Base-by-base conservation (phyloP, 345 rosid species). In the Lumnitzera racemosa region DNA sequence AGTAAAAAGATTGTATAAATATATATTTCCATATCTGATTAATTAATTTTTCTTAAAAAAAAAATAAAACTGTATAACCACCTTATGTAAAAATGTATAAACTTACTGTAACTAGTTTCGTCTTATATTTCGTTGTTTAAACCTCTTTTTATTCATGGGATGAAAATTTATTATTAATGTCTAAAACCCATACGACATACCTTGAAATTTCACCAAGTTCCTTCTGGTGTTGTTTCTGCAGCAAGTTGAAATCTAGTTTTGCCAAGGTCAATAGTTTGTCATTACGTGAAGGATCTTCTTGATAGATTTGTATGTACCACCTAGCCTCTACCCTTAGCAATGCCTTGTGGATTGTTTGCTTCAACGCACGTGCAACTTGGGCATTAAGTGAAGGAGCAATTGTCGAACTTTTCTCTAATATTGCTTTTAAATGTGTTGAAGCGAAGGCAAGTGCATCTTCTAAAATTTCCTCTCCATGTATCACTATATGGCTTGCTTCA, bases 371-470 rank as follows among this genome's bases (percentile, higher is more conserved):
- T 2, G 12, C 17, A 3, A 74, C 51, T 27, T 65, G 69, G 2
- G 20, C 56, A 2, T 58, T 56, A 12, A 67, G 52, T 52, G 27
- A 57, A 23, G 62, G 5, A 15, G 15, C 3, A 2, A 14, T 7
- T 5, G 13, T 13, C 11, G 2, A 17, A 17, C 47, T 25, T 24
- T 55, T 47, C 13, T 61, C 52, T 5, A 51, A 47, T 11, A 47
- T 67, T 23, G 59, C 10, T n/a, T 53, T 55, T 9, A 77, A 75
- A 25, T 66, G 17, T 15, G 66, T 46, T 13, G 24, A 58, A n/a
- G 77, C 64, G 63, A 73, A 83, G 29, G 56, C 52, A 24, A 79
- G 67, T 16, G 77, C 77, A 41, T 73, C 73, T 16, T 73, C 73
- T 9, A 83, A 64, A 41, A 69, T 67, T 3, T 41, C 59, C 52